Evolutionary conservation across 1,284 basidiomycete species (phyloP).

Genomic region (Sporisorium iseilematis-ciliati): DNA sequence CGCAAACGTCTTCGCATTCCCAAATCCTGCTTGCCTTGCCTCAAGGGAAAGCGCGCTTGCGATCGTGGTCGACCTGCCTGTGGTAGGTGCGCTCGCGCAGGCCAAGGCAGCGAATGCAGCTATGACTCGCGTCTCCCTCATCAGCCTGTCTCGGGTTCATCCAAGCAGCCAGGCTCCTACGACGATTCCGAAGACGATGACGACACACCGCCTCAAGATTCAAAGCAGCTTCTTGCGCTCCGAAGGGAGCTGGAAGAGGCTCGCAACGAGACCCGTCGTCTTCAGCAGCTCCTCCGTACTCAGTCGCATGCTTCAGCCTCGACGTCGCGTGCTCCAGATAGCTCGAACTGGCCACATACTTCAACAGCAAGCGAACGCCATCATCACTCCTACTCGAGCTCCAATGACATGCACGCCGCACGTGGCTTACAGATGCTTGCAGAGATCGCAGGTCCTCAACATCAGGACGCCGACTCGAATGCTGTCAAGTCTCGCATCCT

Average conservation of each 20-base stretch:
- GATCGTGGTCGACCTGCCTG: slow-evolving; percentile 46
- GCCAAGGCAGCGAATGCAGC: slow-evolving; percentile 29
- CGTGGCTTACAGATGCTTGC: slow-evolving; percentile 49
- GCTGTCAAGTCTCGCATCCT: slow-evolving; percentile 36
- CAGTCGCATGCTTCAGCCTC: slow-evolving; percentile 10
- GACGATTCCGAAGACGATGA: slow-evolving; percentile 33
- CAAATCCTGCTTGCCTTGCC: slow-evolving; percentile 49
- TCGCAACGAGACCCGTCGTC: slow-evolving; percentile 24
- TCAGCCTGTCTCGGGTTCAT: slow-evolving; percentile 9
- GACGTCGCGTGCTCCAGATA: background rate
- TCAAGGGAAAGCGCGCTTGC: slow-evolving; percentile 49
- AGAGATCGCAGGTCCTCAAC: slow-evolving; percentile 42
- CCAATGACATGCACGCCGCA: slow-evolving; percentile 38
- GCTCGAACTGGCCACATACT: background rate
- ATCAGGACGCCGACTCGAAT: slow-evolving; percentile 40
- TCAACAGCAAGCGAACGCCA: slow-evolving; percentile 6
- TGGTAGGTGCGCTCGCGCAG: slow-evolving; percentile 34
- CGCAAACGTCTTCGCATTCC: slow-evolving; percentile 51
- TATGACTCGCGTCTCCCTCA: slow-evolving; percentile 44
- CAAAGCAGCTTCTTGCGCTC: slow-evolving; percentile 10
- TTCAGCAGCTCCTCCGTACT: slow-evolving; percentile 27
- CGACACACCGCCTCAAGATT: slow-evolving; percentile 8
- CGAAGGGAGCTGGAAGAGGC: slow-evolving; percentile 26
- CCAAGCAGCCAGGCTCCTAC: background rate
- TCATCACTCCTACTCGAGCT: slow-evolving; percentile 10